Percentiles rank a stretch among this genome's conserved stretches.
Conservation (phyloP, 208 protist genomes). For the Novymonas esmeraldas region DNA sequence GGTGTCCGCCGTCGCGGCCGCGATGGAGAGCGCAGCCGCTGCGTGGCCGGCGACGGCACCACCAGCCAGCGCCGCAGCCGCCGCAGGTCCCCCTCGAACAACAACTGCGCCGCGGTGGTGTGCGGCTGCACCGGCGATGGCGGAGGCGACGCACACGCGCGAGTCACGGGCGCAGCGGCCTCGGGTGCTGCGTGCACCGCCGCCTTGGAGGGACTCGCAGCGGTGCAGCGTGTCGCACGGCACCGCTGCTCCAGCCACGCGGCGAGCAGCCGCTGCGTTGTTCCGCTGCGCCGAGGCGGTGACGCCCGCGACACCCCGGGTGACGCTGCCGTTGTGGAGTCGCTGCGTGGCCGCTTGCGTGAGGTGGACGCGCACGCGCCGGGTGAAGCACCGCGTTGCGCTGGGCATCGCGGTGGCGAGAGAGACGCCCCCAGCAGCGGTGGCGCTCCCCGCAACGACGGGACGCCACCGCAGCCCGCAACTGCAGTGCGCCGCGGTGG, state of each 20-base stretch:
- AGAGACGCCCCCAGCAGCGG: background rate
- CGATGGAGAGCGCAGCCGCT: background rate
- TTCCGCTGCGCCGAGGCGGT: slow-evolving; percentile 7
- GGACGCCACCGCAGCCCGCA: too few species aligned
- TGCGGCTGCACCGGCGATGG: background rate
- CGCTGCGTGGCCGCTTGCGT: too few species aligned
- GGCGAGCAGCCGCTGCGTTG: slow-evolving; percentile 12
- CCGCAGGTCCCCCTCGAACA: background rate
- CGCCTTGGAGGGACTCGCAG: too few species aligned
- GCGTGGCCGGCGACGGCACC: background rate
- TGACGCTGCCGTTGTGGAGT: background rate
- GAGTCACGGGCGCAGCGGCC: background rate
- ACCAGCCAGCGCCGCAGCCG: slow-evolving; percentile 4
- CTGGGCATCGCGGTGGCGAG: background rate
- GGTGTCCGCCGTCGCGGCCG: background rate
- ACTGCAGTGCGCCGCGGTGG: too few species aligned
- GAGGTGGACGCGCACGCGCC: too few species aligned
- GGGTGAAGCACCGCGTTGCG: too few species aligned
- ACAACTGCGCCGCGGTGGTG: background rate
- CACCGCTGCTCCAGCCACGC: slow-evolving; percentile 14
- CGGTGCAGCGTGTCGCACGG: too few species aligned
- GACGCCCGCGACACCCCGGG: background rate
- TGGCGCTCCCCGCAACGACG: too few species aligned
- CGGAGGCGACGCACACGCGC: background rate
- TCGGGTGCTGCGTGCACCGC: too few species aligned